These are phyloP conservation scores for Scenedesmus sp. DNA, from an alignment of 163 green algal genomes.

Conservation along the genomic window DNA sequence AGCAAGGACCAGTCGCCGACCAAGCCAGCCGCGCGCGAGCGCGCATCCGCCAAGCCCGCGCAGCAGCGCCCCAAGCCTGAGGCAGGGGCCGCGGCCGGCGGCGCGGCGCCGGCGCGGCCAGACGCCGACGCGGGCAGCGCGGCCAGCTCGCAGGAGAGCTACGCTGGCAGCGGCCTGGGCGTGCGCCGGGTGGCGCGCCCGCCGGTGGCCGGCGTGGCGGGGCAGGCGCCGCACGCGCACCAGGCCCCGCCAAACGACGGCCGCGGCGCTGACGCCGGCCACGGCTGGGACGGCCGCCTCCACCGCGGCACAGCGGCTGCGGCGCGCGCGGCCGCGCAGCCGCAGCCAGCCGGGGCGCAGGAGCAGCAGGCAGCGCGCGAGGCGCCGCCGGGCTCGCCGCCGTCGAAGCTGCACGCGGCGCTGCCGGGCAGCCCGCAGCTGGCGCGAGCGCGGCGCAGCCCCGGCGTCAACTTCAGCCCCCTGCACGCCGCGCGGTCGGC, in stretches of 20 bases:
- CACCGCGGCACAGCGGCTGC: background rate
- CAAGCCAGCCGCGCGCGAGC: background rate
- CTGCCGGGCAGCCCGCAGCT: conserved; percentile 15
- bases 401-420: background rate
- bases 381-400: background rate
- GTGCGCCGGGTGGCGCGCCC: no score
- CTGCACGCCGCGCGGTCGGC: conserved; percentile 20
- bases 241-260: no score
- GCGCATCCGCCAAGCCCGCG: background rate
- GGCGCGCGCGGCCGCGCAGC: background rate
- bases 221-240: no score
- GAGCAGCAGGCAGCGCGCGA: background rate
- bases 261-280: no score
- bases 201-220: no score
- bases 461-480: conserved; percentile 29
- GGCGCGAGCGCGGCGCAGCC: background rate
- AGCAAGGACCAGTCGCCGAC: conserved; percentile 29
- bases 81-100: background rate
- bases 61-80: no score
- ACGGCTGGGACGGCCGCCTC: no score
- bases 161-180: background rate
- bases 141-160: conserved; percentile 13
- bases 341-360: background rate
- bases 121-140: background rate
- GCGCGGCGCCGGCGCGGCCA: background rate